Base-by-base conservation (phyloP, 805 yeast genomes). In the Metschnikowia borealis region DNA sequence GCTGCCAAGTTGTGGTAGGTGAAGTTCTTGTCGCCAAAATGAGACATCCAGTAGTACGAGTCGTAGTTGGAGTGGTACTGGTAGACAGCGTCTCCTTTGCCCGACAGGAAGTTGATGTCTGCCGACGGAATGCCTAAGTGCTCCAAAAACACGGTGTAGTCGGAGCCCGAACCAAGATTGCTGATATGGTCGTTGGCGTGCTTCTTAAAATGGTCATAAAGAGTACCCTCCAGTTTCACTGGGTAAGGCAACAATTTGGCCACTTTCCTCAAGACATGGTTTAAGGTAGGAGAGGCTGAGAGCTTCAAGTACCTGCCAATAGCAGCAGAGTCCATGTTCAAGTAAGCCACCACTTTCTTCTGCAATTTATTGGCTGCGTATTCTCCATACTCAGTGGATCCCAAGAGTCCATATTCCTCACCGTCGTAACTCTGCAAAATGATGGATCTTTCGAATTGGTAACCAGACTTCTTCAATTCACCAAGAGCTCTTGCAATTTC, bases 401-500 rank as follows among this genome's bases (percentile, higher is more conserved):
- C 96, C 31, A 88, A 56, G 48, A 82, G 68, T 0, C 87, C 92
- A 54, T 79, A 79, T 60, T 84, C 89, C 56, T 83, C 90, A 34
- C 88, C 95, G 66, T 89, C 96, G 90, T 90, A 89, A 29, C 87
- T 82, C 0, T 85, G 84, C 42, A 89, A 71, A 48, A 80, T 74
- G 21, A 89, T 83, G 0, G 90, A 80, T 59, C 94, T 72, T 46
- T 79, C 64, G 10, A 95, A 95, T 59, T 77, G 79, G 91, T 91
- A 88, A 7, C 89, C 89, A 1, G 62, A 54, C 41, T 70, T 63
- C 53, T 75, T 69, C 47, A 86, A 68, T 39, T 72, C 78, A 21
- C 81, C 78, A 34, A 85, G 69, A 1, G 80, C 83, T 44, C 87
- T 71, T 6, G 84, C 83, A 38, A 86, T 67, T 62, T 86, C 92